phyloP scores from a whole-genome alignment of 208 protist genomes.

The Trichomonas vaginalis region DNA sequence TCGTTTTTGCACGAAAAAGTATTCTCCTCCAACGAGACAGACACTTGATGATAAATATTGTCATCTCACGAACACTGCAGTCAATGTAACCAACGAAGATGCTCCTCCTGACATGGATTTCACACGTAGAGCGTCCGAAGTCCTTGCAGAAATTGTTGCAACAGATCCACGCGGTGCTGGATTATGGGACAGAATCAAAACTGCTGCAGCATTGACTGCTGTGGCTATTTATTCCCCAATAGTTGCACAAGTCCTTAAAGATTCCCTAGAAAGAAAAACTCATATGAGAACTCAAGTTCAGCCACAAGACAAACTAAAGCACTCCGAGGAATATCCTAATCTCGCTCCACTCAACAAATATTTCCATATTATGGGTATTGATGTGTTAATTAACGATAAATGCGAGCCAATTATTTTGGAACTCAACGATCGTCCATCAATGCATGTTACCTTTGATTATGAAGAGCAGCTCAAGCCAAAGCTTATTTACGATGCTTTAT shows the following conservation, averaged over 20 bases:
- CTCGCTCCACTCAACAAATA: not conserved
- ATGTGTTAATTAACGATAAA: not conserved
- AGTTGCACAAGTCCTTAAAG: not conserved
- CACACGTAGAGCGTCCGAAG: not conserved
- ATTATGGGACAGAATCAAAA: not conserved
- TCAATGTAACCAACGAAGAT: not conserved
- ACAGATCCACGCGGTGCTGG: not conserved
- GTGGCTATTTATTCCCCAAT: not conserved
- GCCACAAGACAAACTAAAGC: no score
- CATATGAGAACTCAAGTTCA: no score
- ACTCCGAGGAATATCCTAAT: no score
- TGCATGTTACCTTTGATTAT: not conserved
- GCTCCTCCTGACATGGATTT: not conserved
- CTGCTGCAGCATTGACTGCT: not conserved
- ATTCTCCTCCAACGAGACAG: not conserved
- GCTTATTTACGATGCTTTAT: not conserved
- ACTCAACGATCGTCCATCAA: not conserved
- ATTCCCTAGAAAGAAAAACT: no score
- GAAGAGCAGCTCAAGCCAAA: not conserved
- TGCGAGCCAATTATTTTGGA: not conserved
- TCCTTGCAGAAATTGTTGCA: not conserved
- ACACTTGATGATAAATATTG: constrained; percentile 11
- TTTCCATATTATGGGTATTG: not conserved
- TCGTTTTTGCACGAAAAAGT: constrained; percentile 20
- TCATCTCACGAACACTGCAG: constrained; percentile 18